phyloP scores from a whole-genome alignment of 345 rosid genomes.

The Jatropha curcas region DNA sequence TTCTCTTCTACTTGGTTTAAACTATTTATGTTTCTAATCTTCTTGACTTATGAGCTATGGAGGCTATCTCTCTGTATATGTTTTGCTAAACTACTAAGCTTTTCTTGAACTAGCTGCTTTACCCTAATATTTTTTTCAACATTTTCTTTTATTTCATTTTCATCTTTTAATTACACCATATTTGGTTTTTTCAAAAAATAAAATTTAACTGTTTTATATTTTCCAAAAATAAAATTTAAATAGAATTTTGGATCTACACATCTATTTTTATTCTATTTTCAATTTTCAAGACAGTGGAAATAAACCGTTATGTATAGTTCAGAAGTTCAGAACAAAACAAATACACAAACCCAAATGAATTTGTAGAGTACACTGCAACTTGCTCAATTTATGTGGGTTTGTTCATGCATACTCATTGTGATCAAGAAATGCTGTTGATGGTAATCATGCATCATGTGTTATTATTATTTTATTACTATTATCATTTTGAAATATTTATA shows the following conservation, averaged over 20 bases:
- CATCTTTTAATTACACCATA: background rate
- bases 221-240: too few relatives aligned
- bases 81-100: slow-evolving; percentile 26
- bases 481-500: background rate
- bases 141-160: background rate
- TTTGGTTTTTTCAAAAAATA: background rate
- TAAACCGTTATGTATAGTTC: too few relatives aligned
- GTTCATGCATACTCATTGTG: background rate
- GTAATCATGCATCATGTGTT: background rate
- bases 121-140: background rate
- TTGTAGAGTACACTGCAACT: too few relatives aligned
- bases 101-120: slow-evolving; percentile 46
- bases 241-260: too few relatives aligned
- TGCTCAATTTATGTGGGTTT: background rate
- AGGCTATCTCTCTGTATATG: slow-evolving; percentile 23
- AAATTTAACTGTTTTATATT: too few relatives aligned
- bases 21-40: slow-evolving; percentile 47
- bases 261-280: too few relatives aligned
- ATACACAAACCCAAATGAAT: too few relatives aligned
- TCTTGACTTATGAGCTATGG: slow-evolving; percentile 69
- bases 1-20: slow-evolving; percentile 36
- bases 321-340: too few relatives aligned
- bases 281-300: too few relatives aligned
- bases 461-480: background rate
- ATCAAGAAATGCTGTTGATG: background rate